phyloP scores from a whole-genome alignment of 495 filamentous ascomycete species.

The Aspergillus ostianus region DNA sequence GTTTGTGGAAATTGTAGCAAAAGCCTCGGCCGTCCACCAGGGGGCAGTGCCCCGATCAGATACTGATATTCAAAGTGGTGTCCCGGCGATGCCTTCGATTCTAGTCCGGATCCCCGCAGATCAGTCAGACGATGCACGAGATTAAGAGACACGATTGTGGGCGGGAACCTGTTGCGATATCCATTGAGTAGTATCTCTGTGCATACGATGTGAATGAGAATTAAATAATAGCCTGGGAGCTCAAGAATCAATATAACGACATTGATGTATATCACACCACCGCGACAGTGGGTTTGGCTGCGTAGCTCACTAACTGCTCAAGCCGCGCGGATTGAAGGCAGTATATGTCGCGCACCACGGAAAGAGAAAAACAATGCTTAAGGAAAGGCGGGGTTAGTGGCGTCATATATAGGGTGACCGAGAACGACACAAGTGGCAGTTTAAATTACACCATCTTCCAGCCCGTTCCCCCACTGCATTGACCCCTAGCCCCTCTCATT shows the following conservation, averaged over 20 bases:
- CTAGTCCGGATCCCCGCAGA: conserved; percentile 39
- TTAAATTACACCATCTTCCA: too few species aligned
- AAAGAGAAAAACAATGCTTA: too few species aligned
- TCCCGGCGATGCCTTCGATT: conserved; percentile 29
- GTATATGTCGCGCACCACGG: too few species aligned
- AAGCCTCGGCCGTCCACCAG: conserved; percentile 1
- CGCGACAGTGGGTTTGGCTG: too few species aligned
- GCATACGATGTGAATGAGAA: neutral
- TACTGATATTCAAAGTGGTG: conserved; percentile 10
- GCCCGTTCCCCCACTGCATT: too few species aligned
- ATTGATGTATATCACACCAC: neutral
- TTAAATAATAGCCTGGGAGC: neutral
- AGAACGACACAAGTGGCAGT: too few species aligned
- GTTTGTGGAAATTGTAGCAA: conserved; percentile 2
- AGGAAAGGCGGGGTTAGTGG: too few species aligned
- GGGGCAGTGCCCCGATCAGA: neutral
- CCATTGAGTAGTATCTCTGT: neutral
- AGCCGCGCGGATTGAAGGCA: too few species aligned
- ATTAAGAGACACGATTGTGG: neutral
- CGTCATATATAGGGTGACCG: too few species aligned
- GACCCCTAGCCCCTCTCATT: too few species aligned
- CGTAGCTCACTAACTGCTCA: too few species aligned
- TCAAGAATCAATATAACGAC: neutral
- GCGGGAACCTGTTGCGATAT: neutral
- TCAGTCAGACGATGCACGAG: neutral